These are phyloP conservation scores for Starmerella bacillaris DNA, from an alignment of 805 yeast genomes.

Conservation along the genomic window DNA sequence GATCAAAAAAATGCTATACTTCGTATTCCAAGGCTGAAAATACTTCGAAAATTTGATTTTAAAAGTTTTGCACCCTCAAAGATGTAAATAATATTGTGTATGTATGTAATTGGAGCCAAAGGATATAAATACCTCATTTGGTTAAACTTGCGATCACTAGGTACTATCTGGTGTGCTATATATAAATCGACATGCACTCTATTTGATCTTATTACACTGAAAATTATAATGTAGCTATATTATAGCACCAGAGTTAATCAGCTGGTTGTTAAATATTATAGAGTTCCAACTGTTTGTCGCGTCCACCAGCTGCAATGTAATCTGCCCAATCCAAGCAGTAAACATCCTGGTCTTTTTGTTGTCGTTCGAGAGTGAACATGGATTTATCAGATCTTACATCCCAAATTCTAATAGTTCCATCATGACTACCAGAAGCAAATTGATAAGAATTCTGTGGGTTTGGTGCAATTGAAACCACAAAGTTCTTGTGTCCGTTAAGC, in stretches of 20 bases:
- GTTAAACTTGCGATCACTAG: too few relatives aligned
- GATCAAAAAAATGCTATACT: too few relatives aligned
- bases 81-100: too few relatives aligned
- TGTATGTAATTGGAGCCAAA: too few relatives aligned
- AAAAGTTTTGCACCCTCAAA: too few relatives aligned
- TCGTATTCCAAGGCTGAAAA: too few relatives aligned
- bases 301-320: slow-evolving; percentile 85
- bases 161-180: too few relatives aligned
- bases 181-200: too few relatives aligned
- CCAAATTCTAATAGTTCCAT: slow-evolving; percentile 91
- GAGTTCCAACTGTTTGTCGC: slow-evolving; percentile 81
- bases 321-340: slow-evolving; percentile 74
- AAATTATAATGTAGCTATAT: background rate
- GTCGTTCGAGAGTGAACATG: slow-evolving; percentile 66
- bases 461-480: slow-evolving; percentile 62
- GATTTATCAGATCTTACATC: slow-evolving; percentile 75
- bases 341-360: slow-evolving; percentile 42
- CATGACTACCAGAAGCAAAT: slow-evolving; percentile 86
- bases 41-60: too few relatives aligned
- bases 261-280: too few relatives aligned
- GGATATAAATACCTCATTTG: too few relatives aligned
- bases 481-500: slow-evolving; percentile 76
- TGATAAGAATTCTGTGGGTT: slow-evolving; percentile 64
- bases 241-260: too few relatives aligned
- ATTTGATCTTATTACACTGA: background rate